phyloP scores from a whole-genome alignment of 2,329 filamentous ascomycete species.

The Cadophora sp. region DNA sequence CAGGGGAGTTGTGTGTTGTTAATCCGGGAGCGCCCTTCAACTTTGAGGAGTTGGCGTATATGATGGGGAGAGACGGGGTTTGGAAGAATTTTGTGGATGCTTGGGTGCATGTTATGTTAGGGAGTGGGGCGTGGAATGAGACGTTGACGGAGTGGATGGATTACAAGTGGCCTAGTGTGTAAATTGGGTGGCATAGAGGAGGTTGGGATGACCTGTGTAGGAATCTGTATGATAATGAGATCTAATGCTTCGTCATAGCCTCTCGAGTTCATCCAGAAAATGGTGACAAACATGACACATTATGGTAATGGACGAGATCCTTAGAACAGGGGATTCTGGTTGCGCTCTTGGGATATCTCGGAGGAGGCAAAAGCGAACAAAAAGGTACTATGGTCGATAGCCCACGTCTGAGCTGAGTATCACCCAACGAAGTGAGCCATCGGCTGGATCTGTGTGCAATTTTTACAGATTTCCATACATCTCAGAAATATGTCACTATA shows the following conservation, averaged over 20 bases:
- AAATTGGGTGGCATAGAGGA: neutral
- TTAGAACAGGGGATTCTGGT: too few relatives aligned
- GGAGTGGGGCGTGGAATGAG: conserved; percentile 17
- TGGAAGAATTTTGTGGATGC: conserved; percentile 21
- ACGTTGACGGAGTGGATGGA: conserved; percentile 20
- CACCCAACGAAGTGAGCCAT: too few relatives aligned
- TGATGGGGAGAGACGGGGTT: conserved; percentile 16
- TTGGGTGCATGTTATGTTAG: conserved; percentile 5
- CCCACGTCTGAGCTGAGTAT: too few relatives aligned
- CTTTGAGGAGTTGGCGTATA: conserved; percentile 18
- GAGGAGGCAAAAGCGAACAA: too few relatives aligned
- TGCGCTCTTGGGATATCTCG: too few relatives aligned
- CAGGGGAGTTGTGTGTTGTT: conserved; percentile 15
- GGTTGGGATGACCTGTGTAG: neutral
- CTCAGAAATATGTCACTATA: too few relatives aligned
- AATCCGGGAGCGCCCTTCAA: conserved; percentile 11
- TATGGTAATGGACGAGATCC: too few relatives aligned
- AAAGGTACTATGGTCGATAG: too few relatives aligned
- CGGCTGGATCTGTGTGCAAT: too few relatives aligned
- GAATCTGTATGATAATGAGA: neutral
- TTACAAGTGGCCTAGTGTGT: conserved; percentile 16
- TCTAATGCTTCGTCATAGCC: neutral
- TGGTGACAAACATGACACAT: too few relatives aligned
- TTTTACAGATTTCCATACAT: too few relatives aligned
- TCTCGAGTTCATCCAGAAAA: too few relatives aligned